Base-by-base conservation (phyloP, 2,329 filamentous ascomycete species). In the Pyrenochaeta sp. region DNA sequence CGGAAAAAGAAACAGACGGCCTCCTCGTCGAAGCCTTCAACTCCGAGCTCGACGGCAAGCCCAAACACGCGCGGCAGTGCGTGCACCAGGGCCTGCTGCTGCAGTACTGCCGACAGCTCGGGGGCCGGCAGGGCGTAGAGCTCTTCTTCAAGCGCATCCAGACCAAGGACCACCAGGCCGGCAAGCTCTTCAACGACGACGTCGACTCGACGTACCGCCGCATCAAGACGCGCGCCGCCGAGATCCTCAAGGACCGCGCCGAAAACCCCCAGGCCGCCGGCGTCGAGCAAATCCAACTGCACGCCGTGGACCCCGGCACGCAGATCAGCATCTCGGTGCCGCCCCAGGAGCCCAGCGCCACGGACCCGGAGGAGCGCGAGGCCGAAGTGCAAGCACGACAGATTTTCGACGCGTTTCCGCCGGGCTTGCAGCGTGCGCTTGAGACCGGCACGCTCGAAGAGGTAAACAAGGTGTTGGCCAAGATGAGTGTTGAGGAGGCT, bases 131-230 rank as follows among this genome's bases (percentile, higher is more conserved):
- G 61, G 93, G 93, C 15, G 91, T 96, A 7, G 82, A 84, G 5
- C 75, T 97, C 20, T 99, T 99, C 79, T 99, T 99, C 82, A 96
- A 94, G 75, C 88, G 93, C 44, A 92, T 99, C 70, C 94, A 89
- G 15, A 96, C 89, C 3, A 85, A 84, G 60, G 89, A 87, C 21
- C 93, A 99, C 73, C 88, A 96, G 73, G 95, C 94, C 6, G 86
- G 89, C 62, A 90, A 89, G 30, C 81, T 97, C 30, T 99, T 99
- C 77, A 84, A 83, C 68, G 93, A 96, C 71, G 94, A 99, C 68
- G 92, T 99, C 30, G 87, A 90, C 63, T 85, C 86, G 26, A 97
- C 92, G 3, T 96, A 95, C 72, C 79, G 80, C 61, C 85, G 87
- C 40, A 97, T 99, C 71, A 85, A 85, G 62, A 85, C 79, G 18